Evolutionary conservation across 805 yeast species (phyloP), one percentile per base, ranked within the genome.

Genomic region (Yarrowia porcina): DNA sequence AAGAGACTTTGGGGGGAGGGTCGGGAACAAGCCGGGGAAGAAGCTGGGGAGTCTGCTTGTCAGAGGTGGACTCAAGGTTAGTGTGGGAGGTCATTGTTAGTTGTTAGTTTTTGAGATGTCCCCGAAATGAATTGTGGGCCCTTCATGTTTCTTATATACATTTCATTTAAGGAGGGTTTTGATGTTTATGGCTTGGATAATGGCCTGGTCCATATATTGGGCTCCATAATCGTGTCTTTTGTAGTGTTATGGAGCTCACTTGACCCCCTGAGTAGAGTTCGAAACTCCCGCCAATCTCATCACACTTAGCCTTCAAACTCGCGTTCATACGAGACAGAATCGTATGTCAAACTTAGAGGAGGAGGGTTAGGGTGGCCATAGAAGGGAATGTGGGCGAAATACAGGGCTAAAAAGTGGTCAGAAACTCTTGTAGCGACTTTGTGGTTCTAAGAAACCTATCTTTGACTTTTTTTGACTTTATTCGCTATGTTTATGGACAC

Each of bases 11-110:
- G 11, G 50, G 17, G 23, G 50, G n/a, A 4, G n/a, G 13, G 23
- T 45, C 54, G 54, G 54, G 20, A 21, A 47, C 54, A 47, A 47
- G 54, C 54, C 54, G 54, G 54, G 54, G 54, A 47, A 47, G 36
- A 47, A 47, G 38, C 38, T 47, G 54, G 54, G 54, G 54, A 30
- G 25, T 15, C 38, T 47, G 54, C 54, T 30, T 47, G 54, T 2
- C 7, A 13, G 36, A 12, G 20, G 50, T 11, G 28, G 28, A 5
- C 8, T 25, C 28, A 5, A 25, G 28, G 28, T 25, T 25, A 25
- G 8, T 25, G 8, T 25, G 28, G 28, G 4, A 4, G 8, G 8
- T 25, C 8, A 8, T 25, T 25, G 28, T 25, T 25, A 5, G 28
- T 25, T 25, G 28, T 4, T 25, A 25, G n/a, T n/a, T n/a, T n/a